Conservation (phyloP, 2,329 filamentous ascomycete genomes). For the Diaporthe capsici region DNA sequence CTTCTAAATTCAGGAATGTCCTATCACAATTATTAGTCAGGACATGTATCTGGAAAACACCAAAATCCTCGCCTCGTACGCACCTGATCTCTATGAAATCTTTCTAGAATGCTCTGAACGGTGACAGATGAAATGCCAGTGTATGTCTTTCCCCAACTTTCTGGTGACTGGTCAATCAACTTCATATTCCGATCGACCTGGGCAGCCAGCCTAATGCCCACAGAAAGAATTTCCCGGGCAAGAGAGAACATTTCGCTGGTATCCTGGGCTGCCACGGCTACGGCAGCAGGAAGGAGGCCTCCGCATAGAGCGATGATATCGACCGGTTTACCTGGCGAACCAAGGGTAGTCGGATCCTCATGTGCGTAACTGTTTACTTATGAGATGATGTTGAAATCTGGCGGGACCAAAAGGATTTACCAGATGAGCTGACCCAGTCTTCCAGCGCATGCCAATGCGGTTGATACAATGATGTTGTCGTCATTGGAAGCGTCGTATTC, state of each 20-base stretch:
- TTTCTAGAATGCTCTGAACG: not conserved
- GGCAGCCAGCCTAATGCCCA: not conserved
- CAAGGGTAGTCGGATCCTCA: not conserved
- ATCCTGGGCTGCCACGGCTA: not conserved
- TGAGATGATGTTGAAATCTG: not conserved
- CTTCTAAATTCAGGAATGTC: not conserved
- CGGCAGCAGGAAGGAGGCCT: not conserved
- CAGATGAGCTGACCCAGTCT: constrained; percentile 4
- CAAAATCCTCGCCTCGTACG: not conserved
- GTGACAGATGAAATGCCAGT: not conserved
- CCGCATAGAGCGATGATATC: not conserved
- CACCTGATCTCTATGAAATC: not conserved
- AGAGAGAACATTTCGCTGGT: not conserved
- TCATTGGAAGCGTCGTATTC: not conserved
- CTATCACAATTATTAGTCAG: not conserved
- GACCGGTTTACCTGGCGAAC: not conserved
- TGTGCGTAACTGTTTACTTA: not conserved
- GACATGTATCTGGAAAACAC: not conserved
- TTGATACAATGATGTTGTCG: not conserved
- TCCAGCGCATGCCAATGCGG: not conserved
- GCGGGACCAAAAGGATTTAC: not conserved
- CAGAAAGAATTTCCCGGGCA: not conserved
- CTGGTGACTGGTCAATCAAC: not conserved
- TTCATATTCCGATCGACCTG: not conserved
- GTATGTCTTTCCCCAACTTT: not conserved